phyloP scores from a whole-genome alignment of 2,329 filamentous ascomycete genomes.

The Orbilia javanica region DNA sequence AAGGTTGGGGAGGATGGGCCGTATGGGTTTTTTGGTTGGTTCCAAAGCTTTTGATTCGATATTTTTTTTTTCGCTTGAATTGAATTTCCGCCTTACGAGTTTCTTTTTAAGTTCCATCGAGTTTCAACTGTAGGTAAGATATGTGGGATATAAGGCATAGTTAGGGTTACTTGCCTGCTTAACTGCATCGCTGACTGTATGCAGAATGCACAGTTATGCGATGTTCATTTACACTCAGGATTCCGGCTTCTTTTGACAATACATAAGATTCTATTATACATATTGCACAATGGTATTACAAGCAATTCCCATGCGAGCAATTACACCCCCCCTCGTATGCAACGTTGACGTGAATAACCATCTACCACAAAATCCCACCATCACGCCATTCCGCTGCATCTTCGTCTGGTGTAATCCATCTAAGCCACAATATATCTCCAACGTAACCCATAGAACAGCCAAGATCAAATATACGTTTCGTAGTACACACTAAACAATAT shows the following conservation, averaged over 20 bases:
- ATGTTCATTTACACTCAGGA: slow-evolving; percentile 1
- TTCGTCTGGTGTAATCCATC: neutral
- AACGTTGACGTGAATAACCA: neutral
- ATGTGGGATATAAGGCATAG: slow-evolving; percentile 20
- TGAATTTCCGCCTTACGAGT: neutral
- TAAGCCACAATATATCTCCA: slow-evolving; percentile 25
- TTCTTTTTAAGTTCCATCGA: slow-evolving; percentile 4
- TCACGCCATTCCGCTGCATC: slow-evolving; percentile 10
- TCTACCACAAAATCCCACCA: slow-evolving; percentile 12
- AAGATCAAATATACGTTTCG: neutral
- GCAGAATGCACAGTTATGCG: neutral
- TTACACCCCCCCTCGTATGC: neutral
- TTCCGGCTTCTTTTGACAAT: neutral
- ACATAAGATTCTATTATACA: neutral
- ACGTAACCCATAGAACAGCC: neutral
- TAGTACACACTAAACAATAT: too few relatives aligned
- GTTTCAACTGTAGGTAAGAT: slow-evolving; percentile 8
- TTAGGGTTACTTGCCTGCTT: neutral
- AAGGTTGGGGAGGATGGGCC: slow-evolving; percentile 4
- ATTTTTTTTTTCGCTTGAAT: neutral
- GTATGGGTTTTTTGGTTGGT: too few relatives aligned
- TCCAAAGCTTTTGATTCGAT: neutral
- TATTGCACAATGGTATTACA: too few relatives aligned
- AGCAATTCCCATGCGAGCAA: neutral
- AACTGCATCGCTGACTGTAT: neutral